Evolutionary conservation across 78 protist species (phyloP).

Genomic region (Anaeramoeba flamelloides): DNA sequence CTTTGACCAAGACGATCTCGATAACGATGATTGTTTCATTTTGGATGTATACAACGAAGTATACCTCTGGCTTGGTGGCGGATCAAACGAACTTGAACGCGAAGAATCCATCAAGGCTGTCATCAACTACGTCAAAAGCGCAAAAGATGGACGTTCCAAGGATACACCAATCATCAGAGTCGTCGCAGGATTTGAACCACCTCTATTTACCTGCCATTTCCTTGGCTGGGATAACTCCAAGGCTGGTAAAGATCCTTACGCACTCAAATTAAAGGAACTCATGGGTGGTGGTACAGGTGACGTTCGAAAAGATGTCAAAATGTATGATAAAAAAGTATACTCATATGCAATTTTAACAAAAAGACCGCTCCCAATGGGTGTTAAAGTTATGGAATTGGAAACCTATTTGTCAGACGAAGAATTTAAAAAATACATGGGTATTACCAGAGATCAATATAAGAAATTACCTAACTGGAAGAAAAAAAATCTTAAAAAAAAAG

Average conservation of each 20-base stretch:
- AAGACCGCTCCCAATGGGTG: neutral
- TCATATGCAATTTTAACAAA: neutral
- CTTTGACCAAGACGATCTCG: conserved; percentile 32
- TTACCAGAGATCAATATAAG: neutral
- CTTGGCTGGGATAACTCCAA: conserved; percentile 17
- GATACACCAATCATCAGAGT: conserved; percentile 1
- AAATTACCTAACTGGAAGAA: conserved; percentile 13
- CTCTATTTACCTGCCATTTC: conserved; percentile 36
- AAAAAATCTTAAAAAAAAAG: neutral
- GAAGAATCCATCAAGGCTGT: neutral
- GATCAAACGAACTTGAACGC: conserved; percentile 15
- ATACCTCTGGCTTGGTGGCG: conserved; percentile 33
- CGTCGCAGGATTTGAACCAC: conserved; percentile 31
- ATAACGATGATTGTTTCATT: conserved; percentile 26
- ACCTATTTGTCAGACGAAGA: conserved; percentile 18
- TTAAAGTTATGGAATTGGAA: conserved; percentile 9
- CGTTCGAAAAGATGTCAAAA: neutral
- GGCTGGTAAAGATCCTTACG: conserved; percentile 13
- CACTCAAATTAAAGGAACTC: conserved; percentile 16
- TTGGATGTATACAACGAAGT: conserved; percentile 21
- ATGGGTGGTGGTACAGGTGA: too few relatives aligned
- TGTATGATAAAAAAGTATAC: neutral
- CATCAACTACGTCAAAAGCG: neutral
- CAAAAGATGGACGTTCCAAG: conserved; percentile 7
- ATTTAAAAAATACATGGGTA: neutral